Evolutionary conservation across 768 basidiomycete genomes (phyloP), one percentile per base, ranked within the genome.

Genomic region (Paxillus ammoniavirescens): DNA sequence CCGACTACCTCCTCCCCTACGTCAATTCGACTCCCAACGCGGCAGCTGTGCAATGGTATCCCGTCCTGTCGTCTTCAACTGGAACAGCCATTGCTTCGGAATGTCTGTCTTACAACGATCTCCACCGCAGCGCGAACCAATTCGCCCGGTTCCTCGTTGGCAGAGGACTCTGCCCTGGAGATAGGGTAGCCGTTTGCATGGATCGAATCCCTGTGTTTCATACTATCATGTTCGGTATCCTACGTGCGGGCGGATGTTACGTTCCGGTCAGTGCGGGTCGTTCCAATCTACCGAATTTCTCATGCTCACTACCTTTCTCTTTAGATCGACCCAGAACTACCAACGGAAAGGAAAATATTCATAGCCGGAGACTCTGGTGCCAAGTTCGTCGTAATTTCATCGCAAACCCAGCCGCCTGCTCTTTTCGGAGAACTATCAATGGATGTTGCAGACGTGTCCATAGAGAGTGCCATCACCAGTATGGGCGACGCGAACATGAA

Each of bases 241-340:
- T 79, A 56, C 75, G 73, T 35, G 75, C 79, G 21, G 79, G 80
- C 40, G 79, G 72, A 38, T 79, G 79, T 47, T 81, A 81, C 61
- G 79, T 81, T 46, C 77, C 80, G 10, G 79, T 79, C 8, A 42
- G 61, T 56, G 15, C 17, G n/a, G 17, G 6, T 55, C 41, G 73
- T 63, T 18, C 46, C 36, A 18, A 10, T 21, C 21, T n/a, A 15
- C 48, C 10, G 12, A 17, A 15, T 53, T 45, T 47, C 36, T n/a
- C 41, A 21, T 30, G 17, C 45, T 53, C 14, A 51, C 23, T 43
- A 38, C 52, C 33, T 23, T 13, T 35, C 41, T 51, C 3, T n/a
- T n/a, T 37, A 80, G 79, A 80, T 80, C 49, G 79, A 80, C 54
- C 77, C 79, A 4, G 78, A 79, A 52, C 65, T 80, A 33, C 79